A percentile compares a stretch with the other conserved stretches of the same genome.
Conservation (phyloP, 1,139 yeast species). For the Zygosaccharomyces pseudobailii region DNA sequence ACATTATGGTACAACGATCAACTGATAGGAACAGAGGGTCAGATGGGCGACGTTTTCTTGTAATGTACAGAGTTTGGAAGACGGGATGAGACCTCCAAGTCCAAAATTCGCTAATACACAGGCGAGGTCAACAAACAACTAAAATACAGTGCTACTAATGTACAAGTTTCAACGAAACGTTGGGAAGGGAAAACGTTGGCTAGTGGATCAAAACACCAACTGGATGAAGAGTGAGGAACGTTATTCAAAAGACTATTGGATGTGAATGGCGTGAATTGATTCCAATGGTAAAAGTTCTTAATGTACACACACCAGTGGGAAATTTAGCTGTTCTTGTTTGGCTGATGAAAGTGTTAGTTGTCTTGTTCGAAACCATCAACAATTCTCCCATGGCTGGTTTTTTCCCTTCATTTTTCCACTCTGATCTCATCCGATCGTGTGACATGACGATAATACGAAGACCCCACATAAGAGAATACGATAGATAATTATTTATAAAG, state of each 20-base stretch:
- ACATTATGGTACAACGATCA: conserved; percentile 5
- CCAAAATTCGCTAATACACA: conserved; percentile 5
- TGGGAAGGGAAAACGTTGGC: neutral
- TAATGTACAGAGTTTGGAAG: conserved; percentile 7
- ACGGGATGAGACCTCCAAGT: neutral
- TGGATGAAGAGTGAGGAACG: neutral
- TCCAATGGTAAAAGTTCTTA: neutral
- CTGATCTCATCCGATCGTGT: neutral
- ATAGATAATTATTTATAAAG: neutral
- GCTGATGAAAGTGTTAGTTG: neutral
- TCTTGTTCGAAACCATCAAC: neutral
- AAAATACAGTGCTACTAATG: conserved; percentile 7
- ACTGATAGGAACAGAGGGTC: neutral
- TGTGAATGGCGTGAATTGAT: neutral
- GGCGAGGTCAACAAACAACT: conserved; percentile 7
- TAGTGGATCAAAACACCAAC: conserved; percentile 1
- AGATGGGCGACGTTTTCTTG: conserved; percentile 1
- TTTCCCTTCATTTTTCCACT: neutral
- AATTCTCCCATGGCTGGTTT: neutral
- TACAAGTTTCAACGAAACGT: conserved; percentile 10
- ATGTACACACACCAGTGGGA: neutral
- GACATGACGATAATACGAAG: neutral
- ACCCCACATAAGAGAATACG: too few species aligned
- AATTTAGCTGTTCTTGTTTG: neutral
- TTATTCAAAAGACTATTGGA: neutral